These are phyloP conservation scores for Jimgerdemannia lactiflua DNA, from an alignment of 192 early-diverging fungal species.

Conservation along the genomic window DNA sequence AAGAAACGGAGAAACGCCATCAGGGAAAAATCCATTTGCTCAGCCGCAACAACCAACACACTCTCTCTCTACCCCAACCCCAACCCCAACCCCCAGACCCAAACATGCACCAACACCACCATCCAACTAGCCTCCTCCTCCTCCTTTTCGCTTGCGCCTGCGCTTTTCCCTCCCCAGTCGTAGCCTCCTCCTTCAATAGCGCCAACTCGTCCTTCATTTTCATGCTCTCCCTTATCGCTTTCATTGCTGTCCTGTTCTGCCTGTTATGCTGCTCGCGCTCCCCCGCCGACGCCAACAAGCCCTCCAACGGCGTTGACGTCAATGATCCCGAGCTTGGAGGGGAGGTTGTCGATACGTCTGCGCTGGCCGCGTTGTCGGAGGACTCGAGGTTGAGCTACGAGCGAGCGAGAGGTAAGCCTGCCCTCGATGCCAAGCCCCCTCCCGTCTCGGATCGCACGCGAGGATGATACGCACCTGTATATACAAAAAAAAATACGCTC, in stretches of 20 bases:
- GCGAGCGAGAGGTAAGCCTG: constrained; percentile 35
- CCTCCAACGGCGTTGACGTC: constrained; percentile 15
- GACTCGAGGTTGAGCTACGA: constrained; percentile 44
- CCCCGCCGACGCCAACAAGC: constrained; percentile 17
- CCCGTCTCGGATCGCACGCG: too few relatives aligned
- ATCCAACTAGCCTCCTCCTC: neutral
- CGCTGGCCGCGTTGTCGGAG: constrained; percentile 33
- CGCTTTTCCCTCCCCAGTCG: neutral
- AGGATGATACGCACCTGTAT: too few relatives aligned
- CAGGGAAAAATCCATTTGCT: too few relatives aligned
- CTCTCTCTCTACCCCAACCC: too few relatives aligned
- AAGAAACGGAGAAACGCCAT: too few relatives aligned
- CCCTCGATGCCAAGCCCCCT: too few relatives aligned
- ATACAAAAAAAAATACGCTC: too few relatives aligned
- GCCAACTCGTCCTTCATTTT: constrained; percentile 14
- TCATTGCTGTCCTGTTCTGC: constrained; percentile 25
- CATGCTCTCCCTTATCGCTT: constrained; percentile 27
- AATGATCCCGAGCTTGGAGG: constrained; percentile 36
- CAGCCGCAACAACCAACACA: too few relatives aligned
- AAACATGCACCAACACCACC: too few relatives aligned
- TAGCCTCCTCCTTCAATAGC: neutral
- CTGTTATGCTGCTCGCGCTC: constrained; percentile 34
- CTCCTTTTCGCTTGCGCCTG: neutral
- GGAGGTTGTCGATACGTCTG: constrained; percentile 20
- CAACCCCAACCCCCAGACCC: too few relatives aligned